Percentiles rank a stretch among this genome's conserved stretches.
Conservation (phyloP, 1,139 yeast species). For the Geotrichum aggregatum region DNA sequence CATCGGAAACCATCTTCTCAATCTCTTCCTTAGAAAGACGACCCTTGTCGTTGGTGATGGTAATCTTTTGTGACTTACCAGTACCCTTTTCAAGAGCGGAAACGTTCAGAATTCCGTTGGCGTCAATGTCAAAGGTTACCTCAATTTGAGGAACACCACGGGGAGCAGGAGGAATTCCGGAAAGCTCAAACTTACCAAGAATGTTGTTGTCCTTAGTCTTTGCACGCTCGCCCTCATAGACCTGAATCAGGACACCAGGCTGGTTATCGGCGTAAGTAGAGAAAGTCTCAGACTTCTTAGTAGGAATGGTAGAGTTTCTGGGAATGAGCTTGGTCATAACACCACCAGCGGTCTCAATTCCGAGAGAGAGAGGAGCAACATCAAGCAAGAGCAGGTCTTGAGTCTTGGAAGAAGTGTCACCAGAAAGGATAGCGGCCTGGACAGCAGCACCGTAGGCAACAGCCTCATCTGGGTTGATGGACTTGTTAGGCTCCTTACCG, state of each 20-base stretch:
- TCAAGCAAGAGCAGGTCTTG: slow-evolving; percentile 80
- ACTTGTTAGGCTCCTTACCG: slow-evolving; percentile 92
- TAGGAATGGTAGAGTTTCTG: slow-evolving; percentile 88
- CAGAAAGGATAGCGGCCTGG: slow-evolving; percentile 92
- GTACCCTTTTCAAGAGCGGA: slow-evolving; percentile 91
- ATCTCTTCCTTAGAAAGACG: slow-evolving; percentile 91
- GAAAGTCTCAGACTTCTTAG: slow-evolving; percentile 87
- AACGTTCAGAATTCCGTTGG: slow-evolving; percentile 90
- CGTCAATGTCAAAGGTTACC: slow-evolving; percentile 88
- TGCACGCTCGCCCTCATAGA: slow-evolving; percentile 92
- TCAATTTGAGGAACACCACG: slow-evolving; percentile 95
- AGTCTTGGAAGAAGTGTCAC: slow-evolving; percentile 77
- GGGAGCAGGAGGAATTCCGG: slow-evolving; percentile 94
- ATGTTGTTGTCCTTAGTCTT: slow-evolving; percentile 89
- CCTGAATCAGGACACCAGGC: slow-evolving; percentile 91
- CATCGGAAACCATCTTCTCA: slow-evolving; percentile 91
- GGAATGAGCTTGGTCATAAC: slow-evolving; percentile 88
- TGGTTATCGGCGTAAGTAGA: slow-evolving; percentile 91
- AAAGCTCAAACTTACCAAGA: slow-evolving; percentile 86
- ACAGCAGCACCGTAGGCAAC: slow-evolving; percentile 99
- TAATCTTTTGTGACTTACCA: slow-evolving; percentile 74
- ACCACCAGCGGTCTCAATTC: slow-evolving; percentile 95
- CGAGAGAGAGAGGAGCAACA: slow-evolving; percentile 83
- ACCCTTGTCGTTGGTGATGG: slow-evolving; percentile 91
- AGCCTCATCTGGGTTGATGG: slow-evolving; percentile 91